A percentile compares a stretch with the other conserved stretches of the same genome.
Evolutionary conservation across 306 rosid species (phyloP).

Genomic region (Cucumis melo): DNA sequence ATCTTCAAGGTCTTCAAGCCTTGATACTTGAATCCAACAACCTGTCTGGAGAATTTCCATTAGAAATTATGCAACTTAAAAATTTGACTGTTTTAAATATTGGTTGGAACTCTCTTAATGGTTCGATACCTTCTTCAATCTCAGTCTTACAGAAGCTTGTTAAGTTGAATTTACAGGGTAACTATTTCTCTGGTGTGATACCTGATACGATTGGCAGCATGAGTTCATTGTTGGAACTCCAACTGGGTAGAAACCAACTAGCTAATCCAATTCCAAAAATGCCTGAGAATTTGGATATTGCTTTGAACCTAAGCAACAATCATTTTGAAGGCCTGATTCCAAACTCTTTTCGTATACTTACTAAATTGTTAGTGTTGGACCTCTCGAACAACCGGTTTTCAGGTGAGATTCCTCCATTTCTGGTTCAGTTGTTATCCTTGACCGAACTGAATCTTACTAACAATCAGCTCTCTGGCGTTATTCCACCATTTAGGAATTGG

Average conservation of each 20-base stretch:
- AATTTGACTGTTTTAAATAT: conserved; percentile 32
- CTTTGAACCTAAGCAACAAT: conserved; percentile 72
- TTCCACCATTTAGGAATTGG: conserved; percentile 6
- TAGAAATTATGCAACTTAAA: conserved; percentile 12
- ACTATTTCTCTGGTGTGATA: conserved; percentile 45
- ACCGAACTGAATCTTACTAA: conserved; percentile 34
- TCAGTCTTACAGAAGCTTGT: conserved; percentile 20
- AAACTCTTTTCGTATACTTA: conserved; percentile 3
- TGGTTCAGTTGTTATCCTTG: conserved; percentile 23
- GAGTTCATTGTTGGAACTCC: conserved; percentile 35
- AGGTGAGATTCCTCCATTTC: conserved; percentile 32
- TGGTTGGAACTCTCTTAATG: conserved; percentile 51
- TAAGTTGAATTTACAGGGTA: conserved; percentile 35
- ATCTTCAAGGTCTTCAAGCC: conserved; percentile 40
- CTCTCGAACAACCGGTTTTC: conserved; percentile 62
- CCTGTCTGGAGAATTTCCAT: conserved; percentile 46
- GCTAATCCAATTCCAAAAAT: conserved; percentile 43
- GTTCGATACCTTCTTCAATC: conserved; percentile 41
- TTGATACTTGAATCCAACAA: conserved; percentile 47
- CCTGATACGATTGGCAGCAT: conserved; percentile 21
- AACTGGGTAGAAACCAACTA: conserved; percentile 49
- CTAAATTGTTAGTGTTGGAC: conserved; percentile 47
- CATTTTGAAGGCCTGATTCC: conserved; percentile 46
- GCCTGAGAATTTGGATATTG: conserved; percentile 42
- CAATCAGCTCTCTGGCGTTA: conserved; percentile 41